phyloP scores from a whole-genome alignment of 371 early-diverging fungal species.

The Actinomucor elegans region DNA sequence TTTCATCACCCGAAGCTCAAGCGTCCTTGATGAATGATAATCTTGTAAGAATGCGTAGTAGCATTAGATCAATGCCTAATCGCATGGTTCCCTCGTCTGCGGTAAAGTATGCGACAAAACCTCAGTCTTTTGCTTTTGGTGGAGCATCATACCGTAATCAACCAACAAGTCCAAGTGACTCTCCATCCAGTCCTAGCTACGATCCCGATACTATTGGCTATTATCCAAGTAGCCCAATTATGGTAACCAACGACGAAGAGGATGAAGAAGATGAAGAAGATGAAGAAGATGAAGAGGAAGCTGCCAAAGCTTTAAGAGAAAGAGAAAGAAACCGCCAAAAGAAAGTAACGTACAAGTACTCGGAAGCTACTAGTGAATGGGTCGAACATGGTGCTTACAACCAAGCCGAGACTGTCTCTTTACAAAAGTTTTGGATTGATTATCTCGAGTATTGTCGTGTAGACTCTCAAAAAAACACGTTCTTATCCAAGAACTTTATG shows the following conservation, averaged over 20 bases:
- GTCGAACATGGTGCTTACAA: conserved; percentile 19
- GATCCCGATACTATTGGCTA: too few relatives aligned
- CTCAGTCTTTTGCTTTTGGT: background rate
- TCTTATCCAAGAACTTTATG: conserved; percentile 43
- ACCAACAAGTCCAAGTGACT: too few relatives aligned
- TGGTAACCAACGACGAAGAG: background rate
- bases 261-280: conserved; percentile 5
- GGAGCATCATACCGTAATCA: too few relatives aligned
- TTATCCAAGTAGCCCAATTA: too few relatives aligned
- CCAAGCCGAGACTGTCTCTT: background rate
- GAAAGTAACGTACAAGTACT: conserved; percentile 24
- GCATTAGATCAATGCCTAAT: too few relatives aligned
- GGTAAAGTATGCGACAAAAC: too few relatives aligned
- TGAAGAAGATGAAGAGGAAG: conserved; percentile 14
- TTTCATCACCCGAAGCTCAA: background rate
- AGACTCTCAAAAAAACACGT: background rate
- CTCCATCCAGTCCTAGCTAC: too few relatives aligned
- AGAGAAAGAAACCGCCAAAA: conserved; percentile 11
- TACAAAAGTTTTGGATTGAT: conserved; percentile 58
- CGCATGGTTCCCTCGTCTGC: too few relatives aligned
- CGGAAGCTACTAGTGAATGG: conserved; percentile 35
- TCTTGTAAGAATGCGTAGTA: too few relatives aligned
- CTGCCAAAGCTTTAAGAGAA: conserved; percentile 20
- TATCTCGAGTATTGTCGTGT: conserved; percentile 18
- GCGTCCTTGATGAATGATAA: background rate